These are phyloP conservation scores for Eimeria zaria DNA, from an alignment of 169 alveolate genomes.

Conservation along the genomic window DNA sequence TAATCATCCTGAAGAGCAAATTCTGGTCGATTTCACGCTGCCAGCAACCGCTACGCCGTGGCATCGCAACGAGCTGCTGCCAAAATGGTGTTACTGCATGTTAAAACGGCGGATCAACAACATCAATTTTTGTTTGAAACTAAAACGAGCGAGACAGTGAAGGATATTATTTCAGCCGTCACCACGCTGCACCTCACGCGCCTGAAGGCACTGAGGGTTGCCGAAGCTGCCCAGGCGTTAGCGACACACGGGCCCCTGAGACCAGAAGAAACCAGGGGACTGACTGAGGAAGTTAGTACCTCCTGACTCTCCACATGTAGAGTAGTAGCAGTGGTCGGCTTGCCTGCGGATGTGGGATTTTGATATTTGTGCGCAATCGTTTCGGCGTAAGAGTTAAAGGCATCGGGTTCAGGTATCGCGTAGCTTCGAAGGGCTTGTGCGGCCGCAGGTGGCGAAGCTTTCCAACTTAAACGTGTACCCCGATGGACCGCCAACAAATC, in stretches of 20 bases:
- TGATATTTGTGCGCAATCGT: not conserved
- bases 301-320: not conserved
- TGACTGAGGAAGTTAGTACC: conserved; percentile 93
- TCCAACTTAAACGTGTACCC: conserved; percentile 91
- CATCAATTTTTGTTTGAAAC: conserved; percentile 96
- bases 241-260: conserved; percentile 97
- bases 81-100: conserved; percentile 96
- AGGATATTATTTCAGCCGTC: conserved; percentile 91
- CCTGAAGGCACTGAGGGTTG: conserved; percentile 91
- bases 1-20: not conserved
- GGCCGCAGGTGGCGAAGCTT: conserved; percentile 87
- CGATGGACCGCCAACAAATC: conserved; percentile 94
- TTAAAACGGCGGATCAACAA: conserved; percentile 93
- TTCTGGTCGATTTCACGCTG: not conserved
- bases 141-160: conserved; percentile 88
- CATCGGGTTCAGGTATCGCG: not conserved
- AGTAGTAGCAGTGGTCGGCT: not conserved
- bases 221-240: conserved; percentile 94
- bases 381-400: not conserved
- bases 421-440: not conserved
- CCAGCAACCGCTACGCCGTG: not conserved
- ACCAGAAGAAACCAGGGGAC: conserved; percentile 97
- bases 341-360: not conserved
- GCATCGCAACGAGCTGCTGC: not conserved
- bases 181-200: conserved; percentile 91